These are phyloP conservation scores for Trebouxia gelatinosa DNA, from an alignment of 163 green algal genomes.

Conservation along the genomic window DNA sequence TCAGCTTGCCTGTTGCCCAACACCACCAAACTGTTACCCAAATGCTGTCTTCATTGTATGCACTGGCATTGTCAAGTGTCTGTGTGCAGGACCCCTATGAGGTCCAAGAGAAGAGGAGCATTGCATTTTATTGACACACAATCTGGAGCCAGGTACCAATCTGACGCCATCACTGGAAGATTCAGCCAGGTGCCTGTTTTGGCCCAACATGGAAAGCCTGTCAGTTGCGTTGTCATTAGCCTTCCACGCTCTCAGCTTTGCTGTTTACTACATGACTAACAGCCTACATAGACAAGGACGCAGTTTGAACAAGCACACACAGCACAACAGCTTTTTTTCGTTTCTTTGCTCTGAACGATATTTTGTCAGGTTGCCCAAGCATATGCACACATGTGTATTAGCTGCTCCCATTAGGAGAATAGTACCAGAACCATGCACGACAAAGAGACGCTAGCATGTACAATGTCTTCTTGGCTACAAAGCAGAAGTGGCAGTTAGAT, in stretches of 20 bases:
- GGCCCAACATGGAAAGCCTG: no score
- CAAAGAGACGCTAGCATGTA: no score
- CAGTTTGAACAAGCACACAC: no score
- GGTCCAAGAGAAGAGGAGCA: constrained; percentile 17
- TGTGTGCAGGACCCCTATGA: constrained; percentile 23
- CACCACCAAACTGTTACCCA: not conserved
- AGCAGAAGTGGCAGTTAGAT: no score
- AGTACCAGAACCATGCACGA: no score
- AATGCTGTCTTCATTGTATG: not conserved
- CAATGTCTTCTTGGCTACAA: no score
- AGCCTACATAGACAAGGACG: not conserved
- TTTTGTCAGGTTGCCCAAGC: no score
- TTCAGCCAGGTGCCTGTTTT: not conserved
- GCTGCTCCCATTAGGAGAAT: no score
- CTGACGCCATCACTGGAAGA: not conserved
- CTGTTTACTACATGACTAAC: not conserved
- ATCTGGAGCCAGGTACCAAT: not conserved
- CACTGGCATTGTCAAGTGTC: not conserved
- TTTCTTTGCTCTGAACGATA: no score
- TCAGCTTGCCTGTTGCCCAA: not conserved
- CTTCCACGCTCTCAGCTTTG: not conserved
- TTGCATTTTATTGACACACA: not conserved
- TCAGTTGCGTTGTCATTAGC: no score
- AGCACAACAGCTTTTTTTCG: no score
- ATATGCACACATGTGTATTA: no score